Evolutionary conservation across 495 filamentous ascomycete genomes (phyloP).

Genomic region (Astrothelium subdiscretum): DNA sequence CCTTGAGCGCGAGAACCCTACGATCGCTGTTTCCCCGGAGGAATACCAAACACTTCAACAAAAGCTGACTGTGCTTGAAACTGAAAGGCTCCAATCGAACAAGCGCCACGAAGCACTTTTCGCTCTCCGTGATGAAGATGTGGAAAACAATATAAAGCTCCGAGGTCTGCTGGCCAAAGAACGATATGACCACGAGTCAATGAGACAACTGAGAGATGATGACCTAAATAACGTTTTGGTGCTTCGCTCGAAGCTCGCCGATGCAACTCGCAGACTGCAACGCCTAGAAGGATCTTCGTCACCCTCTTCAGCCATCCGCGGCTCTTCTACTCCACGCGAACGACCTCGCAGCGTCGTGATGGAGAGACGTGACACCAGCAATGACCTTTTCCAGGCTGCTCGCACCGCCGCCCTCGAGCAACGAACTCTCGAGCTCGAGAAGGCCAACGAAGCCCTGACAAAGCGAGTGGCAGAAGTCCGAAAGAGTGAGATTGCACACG

Average conservation of each 20-base stretch:
- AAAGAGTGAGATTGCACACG: constrained; percentile 9
- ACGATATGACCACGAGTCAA: constrained; percentile 20
- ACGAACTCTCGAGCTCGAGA: constrained; percentile 23
- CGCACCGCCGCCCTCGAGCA: constrained; percentile 26
- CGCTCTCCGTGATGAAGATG: constrained; percentile 26
- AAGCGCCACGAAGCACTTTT: constrained; percentile 25
- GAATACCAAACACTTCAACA: constrained; percentile 17
- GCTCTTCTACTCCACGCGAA: neutral
- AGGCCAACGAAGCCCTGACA: constrained; percentile 18
- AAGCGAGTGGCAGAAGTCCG: neutral
- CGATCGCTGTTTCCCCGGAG: constrained; percentile 16
- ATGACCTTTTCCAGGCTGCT: constrained; percentile 23
- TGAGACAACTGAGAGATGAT: constrained; percentile 24
- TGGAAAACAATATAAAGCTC: constrained; percentile 24
- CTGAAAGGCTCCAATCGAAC: constrained; percentile 18
- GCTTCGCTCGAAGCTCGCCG: constrained; percentile 21
- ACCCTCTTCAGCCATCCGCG: neutral
- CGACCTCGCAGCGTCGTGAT: constrained; percentile 10
- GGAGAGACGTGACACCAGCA: constrained; percentile 14
- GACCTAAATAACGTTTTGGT: constrained; percentile 23
- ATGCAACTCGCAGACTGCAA: constrained; percentile 19
- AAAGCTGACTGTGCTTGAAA: constrained; percentile 12
- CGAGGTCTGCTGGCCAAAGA: constrained; percentile 24
- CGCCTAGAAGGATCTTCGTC: neutral
- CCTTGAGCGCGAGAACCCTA: constrained; percentile 20